Evolutionary conservation across 345 rosid species (phyloP), one percentile per base, ranked within the genome.

Genomic region (Lepidium sativum): DNA sequence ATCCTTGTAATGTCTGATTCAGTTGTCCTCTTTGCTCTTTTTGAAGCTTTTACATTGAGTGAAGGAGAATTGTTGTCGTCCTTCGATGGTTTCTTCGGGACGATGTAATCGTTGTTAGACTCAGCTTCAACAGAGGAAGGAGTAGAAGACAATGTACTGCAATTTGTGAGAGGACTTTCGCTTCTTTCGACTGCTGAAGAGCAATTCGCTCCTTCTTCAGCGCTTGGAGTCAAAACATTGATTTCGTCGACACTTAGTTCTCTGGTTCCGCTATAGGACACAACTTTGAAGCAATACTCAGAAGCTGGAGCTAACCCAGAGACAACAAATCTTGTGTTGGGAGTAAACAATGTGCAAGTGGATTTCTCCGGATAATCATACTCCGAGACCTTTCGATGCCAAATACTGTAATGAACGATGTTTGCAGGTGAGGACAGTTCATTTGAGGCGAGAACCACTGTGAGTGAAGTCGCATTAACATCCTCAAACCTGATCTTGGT

Each of bases 91-190:
- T 65, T 72, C 34, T 50, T 54, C 9, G 66, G 71, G 32, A 6
- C 62, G 37, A 65, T 66, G 51, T 66, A 67, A 14, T 21, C 68
- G 54, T 85, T 86, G 70, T 89, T 90, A 44, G 88, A 83, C 65
- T 94, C 97, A 64, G 89, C 95, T 79, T 94, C 96, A 53, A 88
- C 92, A 0, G 99, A 90, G 3, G 99, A 88, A 35, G 96, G 95
- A 75, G 80, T 89, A 35, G 77, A 72, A 54, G 77, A 73, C 52
- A 89, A 83, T 67, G 88, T 87, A 69, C 97, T 92, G 77, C 96
- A 87, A 68, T 87, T 86, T 34, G 97, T 92, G n/a, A 79, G 75
- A 11, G 97, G 97, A 76, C 97, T 92, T 66, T 87, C 96, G 51
- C 97, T 86, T 83, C 95, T 83, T 80, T 86, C 98, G 2, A 72